Evolutionary conservation across 768 basidiomycete species (phyloP), one percentile per base, ranked within the genome.

Genomic region (Lentinula lateritia): DNA sequence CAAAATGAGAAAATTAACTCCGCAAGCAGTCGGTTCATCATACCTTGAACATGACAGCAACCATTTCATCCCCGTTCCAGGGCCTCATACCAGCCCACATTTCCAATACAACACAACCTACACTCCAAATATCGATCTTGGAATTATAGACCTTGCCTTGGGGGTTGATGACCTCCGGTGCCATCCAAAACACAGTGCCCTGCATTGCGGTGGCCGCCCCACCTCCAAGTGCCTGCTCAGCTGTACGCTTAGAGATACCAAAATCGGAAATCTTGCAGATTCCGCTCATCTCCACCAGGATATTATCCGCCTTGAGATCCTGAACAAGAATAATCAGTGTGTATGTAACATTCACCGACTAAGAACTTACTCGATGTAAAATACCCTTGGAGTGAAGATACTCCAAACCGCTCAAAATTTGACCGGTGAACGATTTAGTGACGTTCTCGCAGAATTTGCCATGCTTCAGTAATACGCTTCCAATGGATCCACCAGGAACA

Each of bases 121-220:
- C 84, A 72, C 93, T 95, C 97, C 97, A 99, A 65, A 99, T 96
- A 70, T 99, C 97, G 54, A 97, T 88, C 76, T 99, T 98, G 69
- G 90, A 93, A 67, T 93, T 95, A 73, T 98, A 98, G 0, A 94
- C 94, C 67, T 90, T 89, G 72, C 88, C 87, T 72, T 90, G 85
- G 39, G 90, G 88, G 64, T 93, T 88, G 62, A 94, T 84, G 58
- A 97, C 93, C 76, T 94, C 95, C 0, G 95, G 95, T 9, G 95
- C 95, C 96, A 98, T 98, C 96, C 97, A 99, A 72, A 97, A 98
- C 39, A 98, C 91, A 18, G 95, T 95, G 28, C 97, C 97, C 72
- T 94, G 92, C 93, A 99, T 95, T 20, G 92, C 91, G 1, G 95
- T 96, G 64, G 85, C 87, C 54, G 90, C 90, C n/a, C 85, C 90